Base-by-base conservation (phyloP, 371 early-diverging fungal genomes). In the Mucor racemosus region DNA sequence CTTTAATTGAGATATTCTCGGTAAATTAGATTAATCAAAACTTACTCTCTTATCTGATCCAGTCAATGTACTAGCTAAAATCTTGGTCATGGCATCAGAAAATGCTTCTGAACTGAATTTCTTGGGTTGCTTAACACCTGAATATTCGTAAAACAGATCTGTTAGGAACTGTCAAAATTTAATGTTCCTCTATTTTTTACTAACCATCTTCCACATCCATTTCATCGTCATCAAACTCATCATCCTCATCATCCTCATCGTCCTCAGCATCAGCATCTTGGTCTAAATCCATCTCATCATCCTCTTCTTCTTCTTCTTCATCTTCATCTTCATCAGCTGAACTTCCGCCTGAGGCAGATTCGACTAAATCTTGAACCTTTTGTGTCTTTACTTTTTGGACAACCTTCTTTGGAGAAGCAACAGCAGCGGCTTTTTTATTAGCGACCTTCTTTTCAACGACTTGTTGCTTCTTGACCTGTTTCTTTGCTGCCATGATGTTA, bases 51-150 rank as follows among this genome's bases (percentile, higher is more conserved):
- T 79, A 42, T 82, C 85, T 31, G 80, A 71, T 4, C 84, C 86
- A 60, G 75, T 82, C 61, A 85, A 58, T n/a, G 71, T 75, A 44
- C 84, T 84, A 15, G 83, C 87, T 64, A 91, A 77, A 68, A 91
- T 89, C 73, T 88, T 88, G 42, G 87, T 82, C 85, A 91, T 91
- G 35, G 90, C 88, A 62, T 82, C 82, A 14, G 84, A 83, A 73
- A 86, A 85, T 56, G 80, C 85, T 50, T 84, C 84, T 35, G 74
- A 76, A 15, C 75, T 78, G 31, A 74, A 75, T 68, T 84, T 84
- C 71, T 84, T 82, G 9, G 79, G 75, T 54, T 73, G 64, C 34
- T 79, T 78, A 21, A 21, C 40, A 35, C 36, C 60, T 62, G 34
- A 15, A 35, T 26, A 26, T 26, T 26, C 26, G 26, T 26, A 26